Base-by-base conservation (phyloP, 1,284 basidiomycete genomes). In the Papiliotrema terrestris region DNA sequence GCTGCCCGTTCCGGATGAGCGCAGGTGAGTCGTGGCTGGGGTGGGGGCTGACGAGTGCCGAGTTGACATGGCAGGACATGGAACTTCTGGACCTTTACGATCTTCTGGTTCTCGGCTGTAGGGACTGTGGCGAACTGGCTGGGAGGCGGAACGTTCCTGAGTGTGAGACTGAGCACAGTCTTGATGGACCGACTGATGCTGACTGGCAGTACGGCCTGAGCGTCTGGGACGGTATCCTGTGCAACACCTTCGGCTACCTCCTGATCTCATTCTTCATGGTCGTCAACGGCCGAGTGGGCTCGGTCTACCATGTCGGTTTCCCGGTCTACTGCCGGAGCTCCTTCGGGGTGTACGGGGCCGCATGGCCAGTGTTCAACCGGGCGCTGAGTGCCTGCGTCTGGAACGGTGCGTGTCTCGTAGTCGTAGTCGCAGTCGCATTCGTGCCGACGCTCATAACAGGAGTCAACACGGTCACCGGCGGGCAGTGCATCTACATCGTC, bases 341-440 rank as follows among this genome's bases (percentile, higher is more conserved):
- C 53, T 91, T 91, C 68, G 89, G 89, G 8, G 71, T 90, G n/a
- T 89, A 84, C 78, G 89, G 88, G 15, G 85, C 84, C 46, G 68
- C 89, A 44, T 91, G 89, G 89, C 87, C 86, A 54, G 83, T 86
- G 0, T 85, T 90, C 75, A 88, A 87, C 74, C 81, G 88, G 23
- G 85, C 84, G 36, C 86, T 79, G 8, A 90, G 87, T 11, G 67
- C 54, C 52, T 82, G 80, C 63, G 81, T 87, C 43, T 88, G 87
- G 87, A 87, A 86, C 68, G 86, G 43, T 52, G 8, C 17, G 22
- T 36, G 11, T 17, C n/a, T n/a, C n/a, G n/a, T n/a, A n/a, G n/a
- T n/a, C n/a, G n/a, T n/a, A n/a, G n/a, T n/a, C n/a, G n/a, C n/a
- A n/a, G n/a, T n/a, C n/a, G n/a, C n/a, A n/a, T 32, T 32, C 29